Conservation (phyloP, 2,329 filamentous ascomycete species). For the Rutstroemia sydowiana region DNA sequence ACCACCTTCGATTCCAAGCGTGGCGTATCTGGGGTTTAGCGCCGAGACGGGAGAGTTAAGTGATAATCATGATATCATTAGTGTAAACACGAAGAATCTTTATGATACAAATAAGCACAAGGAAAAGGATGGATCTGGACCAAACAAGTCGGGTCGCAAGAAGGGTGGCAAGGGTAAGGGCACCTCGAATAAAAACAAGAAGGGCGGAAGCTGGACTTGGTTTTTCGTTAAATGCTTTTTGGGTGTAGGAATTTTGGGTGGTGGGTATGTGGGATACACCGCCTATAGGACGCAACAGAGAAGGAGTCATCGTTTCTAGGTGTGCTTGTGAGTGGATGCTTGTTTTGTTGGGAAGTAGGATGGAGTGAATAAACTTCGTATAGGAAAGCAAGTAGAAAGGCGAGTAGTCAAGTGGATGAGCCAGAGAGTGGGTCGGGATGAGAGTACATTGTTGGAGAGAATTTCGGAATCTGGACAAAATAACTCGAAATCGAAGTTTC, state of each 20-base stretch:
- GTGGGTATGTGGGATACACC: conserved; percentile 79
- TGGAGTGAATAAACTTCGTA: not conserved
- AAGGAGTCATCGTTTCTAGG: conserved; percentile 29
- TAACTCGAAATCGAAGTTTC: too few relatives aligned
- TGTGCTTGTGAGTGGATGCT: not conserved
- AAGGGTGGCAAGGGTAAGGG: conserved; percentile 12
- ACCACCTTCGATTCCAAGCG: conserved; percentile 69
- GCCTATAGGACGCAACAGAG: conserved; percentile 55
- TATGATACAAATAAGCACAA: conserved; percentile 52
- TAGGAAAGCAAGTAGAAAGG: not conserved
- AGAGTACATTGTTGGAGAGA: too few relatives aligned
- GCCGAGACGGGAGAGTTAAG: conserved; percentile 93
- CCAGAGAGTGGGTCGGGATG: too few relatives aligned
- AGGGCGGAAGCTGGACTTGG: conserved; percentile 54
- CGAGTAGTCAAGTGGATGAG: too few relatives aligned
- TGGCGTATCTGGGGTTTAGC: conserved; percentile 68
- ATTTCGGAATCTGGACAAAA: too few relatives aligned
- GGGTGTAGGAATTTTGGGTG: conserved; percentile 61
- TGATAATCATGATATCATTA: conserved; percentile 97
- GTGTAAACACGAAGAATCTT: conserved; percentile 77
- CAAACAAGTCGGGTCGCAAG: not conserved
- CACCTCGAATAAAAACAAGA: conserved; percentile 16
- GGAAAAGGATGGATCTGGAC: not conserved
- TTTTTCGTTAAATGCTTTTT: conserved; percentile 77
- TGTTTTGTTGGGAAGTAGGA: not conserved